Conservation (phyloP, 495 filamentous ascomycete species). For the Penicillium diatomitis region DNA sequence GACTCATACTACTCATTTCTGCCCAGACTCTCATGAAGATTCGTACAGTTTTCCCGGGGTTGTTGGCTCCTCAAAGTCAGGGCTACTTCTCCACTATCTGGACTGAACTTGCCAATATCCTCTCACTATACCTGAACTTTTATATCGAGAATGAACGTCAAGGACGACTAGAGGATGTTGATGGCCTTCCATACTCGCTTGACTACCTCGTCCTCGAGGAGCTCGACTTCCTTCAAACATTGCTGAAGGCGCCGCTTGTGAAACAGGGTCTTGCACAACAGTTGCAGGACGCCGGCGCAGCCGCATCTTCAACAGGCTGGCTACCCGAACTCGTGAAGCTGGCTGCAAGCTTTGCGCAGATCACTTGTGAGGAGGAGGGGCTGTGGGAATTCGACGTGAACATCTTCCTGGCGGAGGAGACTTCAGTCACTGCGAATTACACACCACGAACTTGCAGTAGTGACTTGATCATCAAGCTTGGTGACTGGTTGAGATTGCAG, state of each 20-base stretch:
- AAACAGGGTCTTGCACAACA: conserved; percentile 75
- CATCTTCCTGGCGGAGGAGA: conserved; percentile 89
- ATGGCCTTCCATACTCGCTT: conserved; percentile 88
- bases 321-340: conserved; percentile 74
- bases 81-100: conserved; percentile 76
- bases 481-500: conserved; percentile 69
- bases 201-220: conserved; percentile 90
- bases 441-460: conserved; percentile 86
- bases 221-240: conserved; percentile 83
- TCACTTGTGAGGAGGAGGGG: conserved; percentile 84
- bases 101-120: conserved; percentile 68
- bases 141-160: conserved; percentile 81
- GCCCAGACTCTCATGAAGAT: conserved; percentile 79
- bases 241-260: conserved; percentile 73
- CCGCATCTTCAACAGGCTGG: conserved; percentile 53
- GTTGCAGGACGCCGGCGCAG: conserved; percentile 49
- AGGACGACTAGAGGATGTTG: conserved; percentile 78
- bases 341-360: conserved; percentile 78
- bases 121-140: conserved; percentile 62
- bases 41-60: conserved; percentile 66
- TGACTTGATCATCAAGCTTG: conserved; percentile 84
- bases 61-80: conserved; percentile 71
- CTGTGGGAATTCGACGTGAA: conserved; percentile 96
- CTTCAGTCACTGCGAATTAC: conserved; percentile 91
- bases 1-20: neutral